Percentiles rank a stretch among this genome's conserved stretches.
These are phyloP conservation scores for Rheum nobile DNA, from an alignment of 148 eudicot genomes.

Conservation along the genomic window DNA sequence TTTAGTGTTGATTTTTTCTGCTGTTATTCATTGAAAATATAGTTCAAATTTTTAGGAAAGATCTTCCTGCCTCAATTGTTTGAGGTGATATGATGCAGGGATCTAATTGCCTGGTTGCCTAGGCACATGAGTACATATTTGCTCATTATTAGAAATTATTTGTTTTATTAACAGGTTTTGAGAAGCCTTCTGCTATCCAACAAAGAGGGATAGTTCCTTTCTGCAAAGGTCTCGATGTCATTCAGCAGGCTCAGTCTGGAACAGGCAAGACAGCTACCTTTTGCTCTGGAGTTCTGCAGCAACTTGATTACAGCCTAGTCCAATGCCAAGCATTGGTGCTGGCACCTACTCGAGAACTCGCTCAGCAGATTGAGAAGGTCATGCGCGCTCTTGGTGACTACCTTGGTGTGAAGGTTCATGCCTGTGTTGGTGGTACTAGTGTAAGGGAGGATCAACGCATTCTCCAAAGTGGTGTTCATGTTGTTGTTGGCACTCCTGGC, in stretches of 20 bases:
- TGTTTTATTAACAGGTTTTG: conserved; percentile 29
- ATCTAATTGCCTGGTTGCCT: no score
- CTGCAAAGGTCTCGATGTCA: conserved; percentile 48
- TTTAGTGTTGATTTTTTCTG: background rate
- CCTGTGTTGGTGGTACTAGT: conserved; percentile 17
- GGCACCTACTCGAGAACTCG: conserved; percentile 60
- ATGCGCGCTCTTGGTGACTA: conserved; percentile 46
- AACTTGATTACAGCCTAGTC: conserved; percentile 33
- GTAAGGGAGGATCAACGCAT: conserved; percentile 16
- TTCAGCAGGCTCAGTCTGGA: conserved; percentile 62
- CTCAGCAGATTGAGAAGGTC: conserved; percentile 54
- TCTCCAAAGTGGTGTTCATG: conserved; percentile 13
- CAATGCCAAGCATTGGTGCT: conserved; percentile 50
- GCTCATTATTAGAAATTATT: no score
- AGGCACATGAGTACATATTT: no score
- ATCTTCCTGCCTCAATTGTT: no score
- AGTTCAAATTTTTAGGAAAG: no score
- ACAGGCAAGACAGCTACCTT: conserved; percentile 61
- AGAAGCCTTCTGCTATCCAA: conserved; percentile 61
- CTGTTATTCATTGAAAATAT: no score
- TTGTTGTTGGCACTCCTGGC: conserved; percentile 18
- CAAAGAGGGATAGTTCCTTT: conserved; percentile 60
- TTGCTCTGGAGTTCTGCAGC: conserved; percentile 58
- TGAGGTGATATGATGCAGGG: no score
- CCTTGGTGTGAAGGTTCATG: conserved; percentile 15